phyloP scores from a whole-genome alignment of 169 alveolate genomes.

The Eimeria falciformis region DNA sequence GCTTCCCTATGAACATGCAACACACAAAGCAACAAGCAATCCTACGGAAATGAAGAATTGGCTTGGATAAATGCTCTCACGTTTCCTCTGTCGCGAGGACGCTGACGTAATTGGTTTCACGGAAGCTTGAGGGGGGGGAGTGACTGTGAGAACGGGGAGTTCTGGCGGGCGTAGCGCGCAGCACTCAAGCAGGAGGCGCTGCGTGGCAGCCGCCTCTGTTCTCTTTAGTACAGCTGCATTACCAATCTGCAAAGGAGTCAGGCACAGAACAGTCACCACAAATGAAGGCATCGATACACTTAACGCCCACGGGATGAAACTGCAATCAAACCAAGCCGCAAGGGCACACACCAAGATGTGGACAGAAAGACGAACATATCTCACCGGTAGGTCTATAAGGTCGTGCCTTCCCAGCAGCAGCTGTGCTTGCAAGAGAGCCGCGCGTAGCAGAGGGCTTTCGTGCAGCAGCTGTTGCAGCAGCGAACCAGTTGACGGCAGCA shows the following conservation, averaged over 20 bases:
- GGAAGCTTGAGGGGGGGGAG: background rate
- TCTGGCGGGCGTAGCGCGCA: background rate
- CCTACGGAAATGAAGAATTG: no score
- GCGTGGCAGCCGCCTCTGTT: conserved; percentile 24
- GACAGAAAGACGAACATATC: background rate
- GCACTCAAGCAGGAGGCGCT: conserved; percentile 14
- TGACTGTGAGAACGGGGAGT: background rate
- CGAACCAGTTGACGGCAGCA: background rate
- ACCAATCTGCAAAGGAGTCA: background rate
- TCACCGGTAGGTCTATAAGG: background rate
- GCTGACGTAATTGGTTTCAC: background rate
- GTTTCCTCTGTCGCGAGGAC: background rate
- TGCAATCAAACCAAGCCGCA: no score
- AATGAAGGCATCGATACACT: no score
- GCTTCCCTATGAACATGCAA: no score
- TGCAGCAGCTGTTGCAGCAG: background rate
- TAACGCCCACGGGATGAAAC: background rate
- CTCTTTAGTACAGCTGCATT: background rate
- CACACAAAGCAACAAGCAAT: no score
- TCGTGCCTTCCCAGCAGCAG: background rate
- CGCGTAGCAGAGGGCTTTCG: background rate
- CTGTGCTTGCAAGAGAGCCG: conserved; percentile 19
- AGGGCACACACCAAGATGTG: no score
- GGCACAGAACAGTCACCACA: no score
- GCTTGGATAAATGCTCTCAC: no score